These are phyloP conservation scores for Alternaria viburni DNA, from an alignment of 2,329 filamentous ascomycete species.

Conservation along the genomic window DNA sequence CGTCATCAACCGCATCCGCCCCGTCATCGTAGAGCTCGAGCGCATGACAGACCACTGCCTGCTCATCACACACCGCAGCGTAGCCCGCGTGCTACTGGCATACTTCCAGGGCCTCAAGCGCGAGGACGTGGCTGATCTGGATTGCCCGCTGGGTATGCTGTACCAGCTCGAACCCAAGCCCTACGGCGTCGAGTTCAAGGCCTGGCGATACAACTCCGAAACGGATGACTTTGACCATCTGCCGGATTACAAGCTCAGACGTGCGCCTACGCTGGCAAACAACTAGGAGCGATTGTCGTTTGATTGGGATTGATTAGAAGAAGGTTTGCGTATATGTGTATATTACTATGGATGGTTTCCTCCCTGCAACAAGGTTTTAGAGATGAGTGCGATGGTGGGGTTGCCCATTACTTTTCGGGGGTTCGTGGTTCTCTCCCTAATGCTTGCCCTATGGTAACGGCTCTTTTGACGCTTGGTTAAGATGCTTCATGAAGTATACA, in stretches of 20 bases:
- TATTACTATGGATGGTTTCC: slow-evolving; percentile 7
- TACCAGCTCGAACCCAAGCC: slow-evolving; percentile 97
- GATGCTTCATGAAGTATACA: neutral
- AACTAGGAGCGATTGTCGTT: slow-evolving; percentile 11
- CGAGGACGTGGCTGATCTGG: slow-evolving; percentile 90
- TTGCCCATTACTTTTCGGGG: neutral
- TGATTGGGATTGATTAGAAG: neutral
- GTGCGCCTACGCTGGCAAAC: slow-evolving; percentile 49
- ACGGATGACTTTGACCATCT: slow-evolving; percentile 83
- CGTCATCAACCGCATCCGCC: slow-evolving; percentile 91
- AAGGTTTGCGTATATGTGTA: neutral
- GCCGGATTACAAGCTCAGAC: slow-evolving; percentile 79
- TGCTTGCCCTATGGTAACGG: neutral
- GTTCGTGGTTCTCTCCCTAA: neutral
- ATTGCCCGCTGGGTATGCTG: slow-evolving; percentile 90
- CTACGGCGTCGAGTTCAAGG: slow-evolving; percentile 96
- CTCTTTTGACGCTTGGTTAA: neutral
- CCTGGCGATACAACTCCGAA: slow-evolving; percentile 84
- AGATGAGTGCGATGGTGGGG: neutral
- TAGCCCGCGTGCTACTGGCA: slow-evolving; percentile 89
- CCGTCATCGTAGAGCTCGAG: slow-evolving; percentile 96
- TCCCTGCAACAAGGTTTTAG: neutral
- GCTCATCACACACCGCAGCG: slow-evolving; percentile 89
- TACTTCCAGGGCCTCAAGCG: slow-evolving; percentile 95
- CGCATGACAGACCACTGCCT: slow-evolving; percentile 95